Evolutionary conservation across 352 stramenopile species (phyloP).

Genomic region (Phytophthora foliorum): DNA sequence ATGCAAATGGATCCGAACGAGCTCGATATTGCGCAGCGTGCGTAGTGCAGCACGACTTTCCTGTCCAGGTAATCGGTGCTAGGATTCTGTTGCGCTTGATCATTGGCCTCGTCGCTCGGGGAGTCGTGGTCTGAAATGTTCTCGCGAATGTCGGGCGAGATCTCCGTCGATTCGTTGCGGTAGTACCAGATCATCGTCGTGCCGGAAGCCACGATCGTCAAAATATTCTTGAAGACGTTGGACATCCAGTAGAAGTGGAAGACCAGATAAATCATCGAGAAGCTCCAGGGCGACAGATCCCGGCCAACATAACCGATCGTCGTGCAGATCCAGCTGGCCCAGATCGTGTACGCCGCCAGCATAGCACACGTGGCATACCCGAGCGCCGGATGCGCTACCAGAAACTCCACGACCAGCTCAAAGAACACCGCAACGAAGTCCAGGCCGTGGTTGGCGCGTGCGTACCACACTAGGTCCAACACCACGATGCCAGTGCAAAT

Average conservation of each 20-base stretch:
- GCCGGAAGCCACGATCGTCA: slow-evolving; percentile 82
- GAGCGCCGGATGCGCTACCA: slow-evolving; percentile 67
- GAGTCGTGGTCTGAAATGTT: slow-evolving; percentile 53
- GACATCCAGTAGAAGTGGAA: slow-evolving; percentile 92
- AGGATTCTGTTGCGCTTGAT: slow-evolving; percentile 25
- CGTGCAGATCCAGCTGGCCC: slow-evolving; percentile 82
- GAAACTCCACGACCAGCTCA: slow-evolving; percentile 80
- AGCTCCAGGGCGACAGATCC: slow-evolving; percentile 69
- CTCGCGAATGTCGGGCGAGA: slow-evolving; percentile 53
- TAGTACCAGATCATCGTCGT: slow-evolving; percentile 91
- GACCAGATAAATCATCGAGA: slow-evolving; percentile 79
- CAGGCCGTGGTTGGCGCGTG: slow-evolving; percentile 67
- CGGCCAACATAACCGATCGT: slow-evolving; percentile 78
- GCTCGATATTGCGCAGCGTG: slow-evolving; percentile 67
- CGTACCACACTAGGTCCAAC: slow-evolving; percentile 77
- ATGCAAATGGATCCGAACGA: slow-evolving; percentile 90
- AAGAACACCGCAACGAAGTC: slow-evolving; percentile 90
- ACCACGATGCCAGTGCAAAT: slow-evolving; percentile 49
- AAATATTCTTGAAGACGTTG: slow-evolving; percentile 88
- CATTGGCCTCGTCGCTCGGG: slow-evolving; percentile 22
- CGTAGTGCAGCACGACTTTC: slow-evolving; percentile 79
- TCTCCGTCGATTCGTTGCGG: slow-evolving; percentile 71
- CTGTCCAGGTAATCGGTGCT: slow-evolving; percentile 42
- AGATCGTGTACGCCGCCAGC: slow-evolving; percentile 77
- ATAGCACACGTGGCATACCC: slow-evolving; percentile 55